phyloP scores from a whole-genome alignment of 2,329 filamentous ascomycete genomes.

The Exophiala aquamarina region DNA sequence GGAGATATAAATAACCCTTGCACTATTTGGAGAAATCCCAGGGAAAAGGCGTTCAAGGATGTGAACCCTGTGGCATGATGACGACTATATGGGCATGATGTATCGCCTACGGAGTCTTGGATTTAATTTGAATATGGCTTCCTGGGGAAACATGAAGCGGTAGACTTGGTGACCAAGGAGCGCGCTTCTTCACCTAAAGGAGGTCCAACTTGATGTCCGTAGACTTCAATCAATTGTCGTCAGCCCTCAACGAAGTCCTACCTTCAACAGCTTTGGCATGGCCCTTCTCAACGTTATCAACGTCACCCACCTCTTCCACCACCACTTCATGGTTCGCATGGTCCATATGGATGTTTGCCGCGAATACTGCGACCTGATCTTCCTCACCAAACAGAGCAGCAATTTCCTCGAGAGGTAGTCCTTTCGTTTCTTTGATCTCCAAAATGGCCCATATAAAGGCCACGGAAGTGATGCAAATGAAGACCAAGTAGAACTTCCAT shows the following conservation, averaged over 20 bases:
- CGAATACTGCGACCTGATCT: conserved; percentile 14
- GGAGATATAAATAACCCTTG: conserved; percentile 40
- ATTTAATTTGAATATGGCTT: no score
- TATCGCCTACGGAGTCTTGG: no score
- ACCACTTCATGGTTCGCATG: conserved; percentile 15
- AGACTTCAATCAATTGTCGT: no score
- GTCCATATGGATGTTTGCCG: conserved; percentile 16
- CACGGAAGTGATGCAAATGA: conserved; percentile 14
- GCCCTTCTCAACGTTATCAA: neutral
- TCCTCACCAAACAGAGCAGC: conserved; percentile 34
- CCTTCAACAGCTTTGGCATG: no score
- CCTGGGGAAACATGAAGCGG: no score
- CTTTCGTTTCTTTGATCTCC: conserved; percentile 32
- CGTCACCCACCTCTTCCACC: neutral
- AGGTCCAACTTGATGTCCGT: no score
- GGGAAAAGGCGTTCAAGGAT: conserved; percentile 5
- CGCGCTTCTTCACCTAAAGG: no score
- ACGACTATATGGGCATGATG: no score
- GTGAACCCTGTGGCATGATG: no score
- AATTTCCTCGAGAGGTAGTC: conserved; percentile 36
- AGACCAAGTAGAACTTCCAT: conserved; percentile 35
- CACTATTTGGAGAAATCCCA: conserved; percentile 31
- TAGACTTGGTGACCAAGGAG: no score
- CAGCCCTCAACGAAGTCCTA: no score
- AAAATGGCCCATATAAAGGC: conserved; percentile 9